Evolutionary conservation across 371 early-diverging fungal genomes (phyloP), one percentile per base, ranked within the genome.

Genomic region (Mucor piriformis): DNA sequence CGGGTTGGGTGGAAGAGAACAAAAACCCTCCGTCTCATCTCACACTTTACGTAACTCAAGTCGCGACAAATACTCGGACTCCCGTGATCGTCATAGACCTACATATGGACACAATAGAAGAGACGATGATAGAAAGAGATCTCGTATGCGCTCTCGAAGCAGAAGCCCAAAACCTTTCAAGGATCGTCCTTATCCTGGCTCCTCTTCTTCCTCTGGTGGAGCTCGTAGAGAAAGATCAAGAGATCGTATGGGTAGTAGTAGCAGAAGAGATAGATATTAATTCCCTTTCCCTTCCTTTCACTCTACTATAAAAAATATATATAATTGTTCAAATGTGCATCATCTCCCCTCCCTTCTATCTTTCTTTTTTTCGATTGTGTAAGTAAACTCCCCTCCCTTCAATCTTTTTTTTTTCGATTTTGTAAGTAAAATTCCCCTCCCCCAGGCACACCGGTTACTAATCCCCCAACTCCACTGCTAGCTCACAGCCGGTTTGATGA

Each of bases 1-100:
- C 46, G 98, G 98, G 21, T 79, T 96, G 27, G 98, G 98, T 15
- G 87, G 87, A 18, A 91, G 93, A 50, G 67, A 87, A 92, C 20
- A 72, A 80, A 21, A 92, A 23, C 81, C 81, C 23, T 15, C 37
- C 27, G n/a, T 3, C 83, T 46, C 51, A 66, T 65, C 79, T 53
- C 83, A 69, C 21, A 27, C 61, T 33, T 13, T 60, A 34, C 77
- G 60, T 54, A 61, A 68, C 53, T 78, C 77, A 5, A 87, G 78
- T 18, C 63, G 79, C 64, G 71, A 76, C 61, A 54, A 76, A 50
- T 27, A 63, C 53, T 44, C 67, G 34, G 66, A 65, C 35, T 61
- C 58, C n/a, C 33, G 69, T 48, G 72, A 81, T 44, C 61, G 74
- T 21, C 64, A 71, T 16, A 64, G 77, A 13, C 35, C 54, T 53